Conservation (phyloP, 2,329 filamentous ascomycete species). For the Podosphaera xanthii region DNA sequence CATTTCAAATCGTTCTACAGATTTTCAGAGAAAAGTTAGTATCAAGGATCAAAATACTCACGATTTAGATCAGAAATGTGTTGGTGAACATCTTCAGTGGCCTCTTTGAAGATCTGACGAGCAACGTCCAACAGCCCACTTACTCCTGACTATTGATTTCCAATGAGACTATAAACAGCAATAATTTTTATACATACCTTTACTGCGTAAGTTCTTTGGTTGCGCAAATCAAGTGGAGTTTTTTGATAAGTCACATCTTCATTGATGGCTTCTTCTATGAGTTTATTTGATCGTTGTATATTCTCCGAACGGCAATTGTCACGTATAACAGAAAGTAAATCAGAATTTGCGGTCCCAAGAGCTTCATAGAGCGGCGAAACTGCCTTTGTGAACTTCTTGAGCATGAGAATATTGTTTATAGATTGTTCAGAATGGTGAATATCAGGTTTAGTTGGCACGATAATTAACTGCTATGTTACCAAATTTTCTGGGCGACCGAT, state of each 20-base stretch:
- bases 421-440: slow-evolving; percentile 54
- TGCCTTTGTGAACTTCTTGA: slow-evolving; percentile 58
- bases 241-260: slow-evolving; percentile 58
- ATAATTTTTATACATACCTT: slow-evolving; percentile 26
- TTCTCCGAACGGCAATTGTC: slow-evolving; percentile 43
- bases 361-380: slow-evolving; percentile 46
- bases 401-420: slow-evolving; percentile 65
- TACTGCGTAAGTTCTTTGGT: slow-evolving; percentile 77
- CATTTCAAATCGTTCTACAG: slow-evolving; percentile 25
- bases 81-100: slow-evolving; percentile 52
- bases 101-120: slow-evolving; percentile 73
- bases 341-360: slow-evolving; percentile 37
- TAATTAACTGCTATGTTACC: slow-evolving; percentile 37
- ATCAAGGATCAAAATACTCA: slow-evolving; percentile 16
- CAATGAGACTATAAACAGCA: slow-evolving; percentile 2
- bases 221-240: slow-evolving; percentile 62
- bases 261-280: slow-evolving; percentile 54
- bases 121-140: slow-evolving; percentile 76
- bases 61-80: slow-evolving; percentile 46
- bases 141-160: slow-evolving; percentile 38
- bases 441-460: slow-evolving; percentile 43
- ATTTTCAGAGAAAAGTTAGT: background rate
- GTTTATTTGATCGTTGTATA: slow-evolving; percentile 32
- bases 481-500: no score
- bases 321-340: slow-evolving; percentile 43